Base-by-base conservation (phyloP, 345 rosid species). In the Bruguiera gymnorhiza region DNA sequence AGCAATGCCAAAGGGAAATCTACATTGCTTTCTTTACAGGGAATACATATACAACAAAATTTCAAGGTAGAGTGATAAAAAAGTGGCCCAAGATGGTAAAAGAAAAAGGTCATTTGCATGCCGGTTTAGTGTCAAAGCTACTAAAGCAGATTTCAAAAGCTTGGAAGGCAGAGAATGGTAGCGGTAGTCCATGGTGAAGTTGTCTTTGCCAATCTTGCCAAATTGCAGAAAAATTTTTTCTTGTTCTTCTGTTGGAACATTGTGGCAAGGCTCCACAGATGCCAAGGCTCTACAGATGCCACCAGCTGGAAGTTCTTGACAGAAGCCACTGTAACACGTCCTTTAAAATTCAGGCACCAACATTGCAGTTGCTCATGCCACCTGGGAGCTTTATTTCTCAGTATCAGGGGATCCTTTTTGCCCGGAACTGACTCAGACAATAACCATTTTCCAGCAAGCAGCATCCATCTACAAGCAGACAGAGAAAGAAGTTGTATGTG, bases 281-380 rank as follows among this genome's bases (percentile, higher is more conserved):
- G 24, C 24, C 24, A 24, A 24, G 24, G 24, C 24, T 24, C 24
- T 24, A 55, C 79, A 20, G 87, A 82, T 37, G 96, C 93, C 23
- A 89, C 94, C 66, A 93, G 80, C 88, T 93, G 98, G 62, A 93
- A 93, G 74, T 93, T 93, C 81, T 93, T 93, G 36, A 93, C 97
- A 1, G 98, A 93, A 26, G 98, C 98, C 31, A 93, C 94, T 0
- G 97, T 87, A 5, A 89, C 98, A 24, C 98, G 89, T 7, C 97
- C 98, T 81, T 82, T 93, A 68, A 91, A 91, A 76, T 91, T 93
- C 0, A 93, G 76, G 81, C 98, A 93, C 98, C 98, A 89, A 73
- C 97, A 93, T 62, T 91, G 98, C 53, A 90, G 80, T 75, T 91
- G 98, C 64, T 91, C 98, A 62, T 93, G 98, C 98, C 98, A 93